These are phyloP conservation scores for Schoenoplectus triqueter DNA, from an alignment of 202 grass and related monocot genomes.

Conservation along the genomic window DNA sequence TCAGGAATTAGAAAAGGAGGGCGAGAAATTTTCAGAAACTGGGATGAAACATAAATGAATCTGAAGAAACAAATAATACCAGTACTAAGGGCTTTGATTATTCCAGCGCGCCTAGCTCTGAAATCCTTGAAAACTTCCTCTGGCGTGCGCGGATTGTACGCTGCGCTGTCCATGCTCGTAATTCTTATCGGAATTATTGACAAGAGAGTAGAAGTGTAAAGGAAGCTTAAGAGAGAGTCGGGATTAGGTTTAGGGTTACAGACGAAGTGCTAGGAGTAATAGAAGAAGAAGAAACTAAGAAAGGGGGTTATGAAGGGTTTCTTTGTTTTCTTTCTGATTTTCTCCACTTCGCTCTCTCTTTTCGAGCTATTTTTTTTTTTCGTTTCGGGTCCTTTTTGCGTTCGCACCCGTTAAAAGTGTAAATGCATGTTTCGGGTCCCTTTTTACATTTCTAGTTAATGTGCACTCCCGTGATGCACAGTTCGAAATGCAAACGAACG, in stretches of 20 bases:
- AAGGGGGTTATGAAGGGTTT: conserved; percentile 40
- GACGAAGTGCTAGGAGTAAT: background rate
- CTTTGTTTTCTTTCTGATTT: conserved; percentile 20
- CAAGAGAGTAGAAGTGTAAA: background rate
- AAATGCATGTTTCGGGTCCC: background rate
- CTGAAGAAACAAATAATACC: conserved; percentile 42
- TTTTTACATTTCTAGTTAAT: background rate
- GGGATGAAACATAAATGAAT: background rate
- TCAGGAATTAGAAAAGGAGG: background rate
- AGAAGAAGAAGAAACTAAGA: background rate
- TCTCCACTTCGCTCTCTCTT: conserved; percentile 19
- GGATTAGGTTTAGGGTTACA: background rate
- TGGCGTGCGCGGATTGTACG: conserved; percentile 62
- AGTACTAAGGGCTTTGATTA: conserved; percentile 91
- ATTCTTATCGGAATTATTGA: background rate
- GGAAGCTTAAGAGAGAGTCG: background rate
- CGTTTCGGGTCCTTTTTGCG: conserved; percentile 21
- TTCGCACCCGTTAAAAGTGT: background rate
- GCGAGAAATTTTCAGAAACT: conserved; percentile 1
- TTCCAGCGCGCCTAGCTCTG: conserved; percentile 77
- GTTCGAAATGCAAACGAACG: background rate
- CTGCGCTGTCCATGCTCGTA: conserved; percentile 48
- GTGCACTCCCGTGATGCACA: background rate
- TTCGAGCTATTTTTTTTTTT: conserved; percentile 7
- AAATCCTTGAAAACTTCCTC: conserved; percentile 98